Conservation (phyloP, 2,329 filamentous ascomycete genomes). For the Fragosphaeria purpurea region DNA sequence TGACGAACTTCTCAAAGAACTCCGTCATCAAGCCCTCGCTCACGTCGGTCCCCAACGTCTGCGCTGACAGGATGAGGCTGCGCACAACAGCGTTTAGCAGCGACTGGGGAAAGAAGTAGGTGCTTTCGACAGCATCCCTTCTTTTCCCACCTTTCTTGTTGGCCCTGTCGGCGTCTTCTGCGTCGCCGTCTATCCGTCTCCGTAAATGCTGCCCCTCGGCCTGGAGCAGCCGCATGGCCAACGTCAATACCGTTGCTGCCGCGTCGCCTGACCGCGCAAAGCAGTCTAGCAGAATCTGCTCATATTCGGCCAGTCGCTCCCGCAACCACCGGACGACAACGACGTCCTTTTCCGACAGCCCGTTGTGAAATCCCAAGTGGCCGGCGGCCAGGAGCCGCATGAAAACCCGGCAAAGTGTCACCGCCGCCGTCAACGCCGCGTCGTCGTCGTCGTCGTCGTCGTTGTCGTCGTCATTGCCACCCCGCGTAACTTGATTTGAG, state of each 20-base stretch:
- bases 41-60: slow-evolving; percentile 1
- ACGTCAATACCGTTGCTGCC: slow-evolving; percentile 62
- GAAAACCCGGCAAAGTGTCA: slow-evolving; percentile 81
- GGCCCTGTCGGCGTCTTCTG: background rate
- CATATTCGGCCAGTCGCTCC: slow-evolving; percentile 63
- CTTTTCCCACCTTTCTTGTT: background rate
- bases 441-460: background rate
- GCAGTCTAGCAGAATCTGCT: slow-evolving; percentile 49
- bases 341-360: slow-evolving; percentile 59
- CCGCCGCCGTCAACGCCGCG: slow-evolving; percentile 55
- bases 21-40: slow-evolving; percentile 46
- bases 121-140: background rate
- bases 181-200: slow-evolving; percentile 20
- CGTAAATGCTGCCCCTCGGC: slow-evolving; percentile 58
- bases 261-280: slow-evolving; percentile 50
- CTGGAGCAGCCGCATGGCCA: slow-evolving; percentile 78
- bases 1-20: slow-evolving; percentile 69
- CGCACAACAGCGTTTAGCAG: slow-evolving; percentile 56
- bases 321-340: slow-evolving; percentile 72
- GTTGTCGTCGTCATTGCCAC: slow-evolving; percentile 14
- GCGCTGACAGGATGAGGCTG: slow-evolving; percentile 44
- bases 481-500: too few species aligned
- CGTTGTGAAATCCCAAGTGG: slow-evolving; percentile 54
- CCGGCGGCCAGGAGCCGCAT: slow-evolving; percentile 69
- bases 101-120: slow-evolving; percentile 55